These are phyloP conservation scores for Cordyceps militaris DNA, from an alignment of 2,329 filamentous ascomycete genomes.

Conservation along the genomic window DNA sequence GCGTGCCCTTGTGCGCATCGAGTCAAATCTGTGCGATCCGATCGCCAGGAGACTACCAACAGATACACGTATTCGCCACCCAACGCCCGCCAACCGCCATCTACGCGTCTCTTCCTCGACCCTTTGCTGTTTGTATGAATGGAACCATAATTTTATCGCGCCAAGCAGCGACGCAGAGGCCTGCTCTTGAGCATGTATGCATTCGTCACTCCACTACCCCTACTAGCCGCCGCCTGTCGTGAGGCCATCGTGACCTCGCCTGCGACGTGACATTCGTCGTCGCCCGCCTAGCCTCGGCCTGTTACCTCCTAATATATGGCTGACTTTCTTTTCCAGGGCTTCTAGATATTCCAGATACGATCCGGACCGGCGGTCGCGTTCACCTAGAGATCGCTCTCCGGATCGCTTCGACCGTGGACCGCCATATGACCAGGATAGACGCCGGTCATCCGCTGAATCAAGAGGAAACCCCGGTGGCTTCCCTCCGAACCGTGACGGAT, in stretches of 20 bases:
- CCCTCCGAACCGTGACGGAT: constrained; percentile 50
- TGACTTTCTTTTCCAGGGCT: constrained; percentile 30
- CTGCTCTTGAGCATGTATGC: constrained; percentile 21
- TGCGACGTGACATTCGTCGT: neutral
- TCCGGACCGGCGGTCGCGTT: constrained; percentile 56
- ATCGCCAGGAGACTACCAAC: constrained; percentile 7
- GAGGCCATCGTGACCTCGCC: neutral
- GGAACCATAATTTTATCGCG: constrained; percentile 16
- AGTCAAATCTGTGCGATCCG: constrained; percentile 12
- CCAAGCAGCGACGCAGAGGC: constrained; percentile 15
- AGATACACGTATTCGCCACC: neutral
- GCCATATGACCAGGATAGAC: constrained; percentile 59
- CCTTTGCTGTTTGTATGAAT: constrained; percentile 14
- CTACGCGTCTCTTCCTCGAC: neutral
- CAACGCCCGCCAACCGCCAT: neutral
- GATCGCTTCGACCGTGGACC: constrained; percentile 53
- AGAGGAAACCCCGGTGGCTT: constrained; percentile 54
- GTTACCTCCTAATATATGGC: neutral
- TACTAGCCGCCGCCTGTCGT: neutral
- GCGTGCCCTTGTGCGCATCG: neutral
- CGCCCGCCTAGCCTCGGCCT: neutral
- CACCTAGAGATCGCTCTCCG: constrained; percentile 62
- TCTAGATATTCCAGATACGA: constrained; percentile 56
- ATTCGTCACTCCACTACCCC: neutral
- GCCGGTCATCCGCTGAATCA: constrained; percentile 56